phyloP scores from a whole-genome alignment of 2,329 filamentous ascomycete species.

The Didymella sp. region DNA sequence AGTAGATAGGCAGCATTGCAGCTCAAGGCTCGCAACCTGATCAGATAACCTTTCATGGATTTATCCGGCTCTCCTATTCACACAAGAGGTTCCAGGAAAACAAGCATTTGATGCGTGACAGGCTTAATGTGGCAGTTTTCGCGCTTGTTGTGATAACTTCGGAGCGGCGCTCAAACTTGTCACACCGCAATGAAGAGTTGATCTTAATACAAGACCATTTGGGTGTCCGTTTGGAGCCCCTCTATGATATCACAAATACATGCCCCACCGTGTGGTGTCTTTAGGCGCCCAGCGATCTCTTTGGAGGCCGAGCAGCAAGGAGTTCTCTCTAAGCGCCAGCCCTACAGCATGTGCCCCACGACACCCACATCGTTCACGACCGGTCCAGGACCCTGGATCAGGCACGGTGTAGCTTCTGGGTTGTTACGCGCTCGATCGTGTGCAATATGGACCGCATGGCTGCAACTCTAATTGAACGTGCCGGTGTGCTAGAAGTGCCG shows the following conservation, averaged over 20 bases:
- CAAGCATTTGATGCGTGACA: neutral
- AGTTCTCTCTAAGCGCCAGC: constrained; percentile 30
- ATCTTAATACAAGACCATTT: constrained; percentile 21
- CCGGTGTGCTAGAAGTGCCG: constrained; percentile 14
- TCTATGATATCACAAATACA: constrained; percentile 31
- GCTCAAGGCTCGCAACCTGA: neutral
- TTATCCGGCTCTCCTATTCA: neutral
- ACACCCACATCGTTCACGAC: constrained; percentile 14
- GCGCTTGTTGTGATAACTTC: neutral
- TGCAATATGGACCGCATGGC: constrained; percentile 24
- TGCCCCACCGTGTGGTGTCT: constrained; percentile 16
- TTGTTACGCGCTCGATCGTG: constrained; percentile 30
- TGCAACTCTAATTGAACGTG: constrained; percentile 38
- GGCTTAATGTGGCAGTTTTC: neutral
- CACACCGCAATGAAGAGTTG: neutral
- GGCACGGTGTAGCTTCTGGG: constrained; percentile 24
- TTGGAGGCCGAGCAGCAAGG: constrained; percentile 21
- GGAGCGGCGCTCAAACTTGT: neutral
- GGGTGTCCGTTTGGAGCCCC: constrained; percentile 1
- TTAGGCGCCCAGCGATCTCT: constrained; percentile 42
- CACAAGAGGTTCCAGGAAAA: neutral
- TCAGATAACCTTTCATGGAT: neutral
- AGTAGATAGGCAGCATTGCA: neutral
- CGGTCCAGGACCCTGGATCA: constrained; percentile 31
- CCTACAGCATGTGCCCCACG: constrained; percentile 34